Evolutionary conservation across 164 flowering plant genomes (phyloP).

Genomic region (Aristolochia contorta): DNA sequence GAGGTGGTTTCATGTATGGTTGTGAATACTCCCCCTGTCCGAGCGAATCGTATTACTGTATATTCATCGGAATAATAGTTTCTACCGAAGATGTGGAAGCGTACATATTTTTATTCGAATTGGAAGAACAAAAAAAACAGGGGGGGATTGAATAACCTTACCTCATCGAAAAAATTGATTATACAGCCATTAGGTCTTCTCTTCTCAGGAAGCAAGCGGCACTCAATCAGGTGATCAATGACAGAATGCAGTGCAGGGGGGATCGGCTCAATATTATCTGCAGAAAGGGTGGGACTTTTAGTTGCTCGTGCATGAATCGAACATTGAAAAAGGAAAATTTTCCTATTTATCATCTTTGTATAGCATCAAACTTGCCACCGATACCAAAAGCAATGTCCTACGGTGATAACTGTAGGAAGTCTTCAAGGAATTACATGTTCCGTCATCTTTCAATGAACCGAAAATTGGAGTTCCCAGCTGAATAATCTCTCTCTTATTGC

Average conservation of each 20-base stretch:
- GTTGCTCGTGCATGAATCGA: neutral
- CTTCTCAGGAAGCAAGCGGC: slow-evolving; percentile 72
- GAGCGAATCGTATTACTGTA: neutral
- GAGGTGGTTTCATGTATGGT: slow-evolving; percentile 93
- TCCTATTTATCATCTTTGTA: neutral
- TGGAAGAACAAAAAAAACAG: neutral
- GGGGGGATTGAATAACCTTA: slow-evolving; percentile 11
- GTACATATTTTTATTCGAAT: neutral
- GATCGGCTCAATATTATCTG: slow-evolving; percentile 73
- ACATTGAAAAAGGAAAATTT: neutral
- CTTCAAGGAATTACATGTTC: slow-evolving; percentile 23
- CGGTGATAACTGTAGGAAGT: neutral
- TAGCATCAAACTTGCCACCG: neutral
- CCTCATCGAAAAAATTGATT: slow-evolving; percentile 91
- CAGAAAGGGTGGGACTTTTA: slow-evolving; percentile 2
- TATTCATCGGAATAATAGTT: neutral
- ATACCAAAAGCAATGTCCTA: neutral
- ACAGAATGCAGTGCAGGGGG: slow-evolving; percentile 63
- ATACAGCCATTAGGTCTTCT: slow-evolving; percentile 86
- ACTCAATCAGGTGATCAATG: slow-evolving; percentile 68
- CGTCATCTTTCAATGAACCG: slow-evolving; percentile 56
- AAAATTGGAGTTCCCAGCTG: slow-evolving; percentile 92
- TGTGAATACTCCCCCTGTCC: slow-evolving; percentile 88
- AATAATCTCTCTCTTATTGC: slow-evolving; percentile 80
- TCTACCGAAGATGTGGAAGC: slow-evolving; percentile 1